Percentiles rank a stretch among this genome's conserved stretches.
Evolutionary conservation across 1,139 yeast species (phyloP).

Genomic region (Scheffersomyces titani): DNA sequence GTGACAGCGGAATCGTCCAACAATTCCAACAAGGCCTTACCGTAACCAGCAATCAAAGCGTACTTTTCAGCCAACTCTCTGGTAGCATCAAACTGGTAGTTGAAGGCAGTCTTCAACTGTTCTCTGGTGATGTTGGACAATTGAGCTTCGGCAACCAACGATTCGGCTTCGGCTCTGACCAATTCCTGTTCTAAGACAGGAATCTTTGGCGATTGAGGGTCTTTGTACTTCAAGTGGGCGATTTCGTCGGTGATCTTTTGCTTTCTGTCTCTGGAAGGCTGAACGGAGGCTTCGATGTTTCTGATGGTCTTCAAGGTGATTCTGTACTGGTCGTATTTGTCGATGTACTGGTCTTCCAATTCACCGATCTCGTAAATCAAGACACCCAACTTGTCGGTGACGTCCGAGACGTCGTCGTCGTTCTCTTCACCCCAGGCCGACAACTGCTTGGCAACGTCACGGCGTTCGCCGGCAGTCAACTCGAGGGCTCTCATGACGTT

Average conservation of each 20-base stretch:
- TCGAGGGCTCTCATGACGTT: constrained; percentile 93
- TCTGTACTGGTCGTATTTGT: constrained; percentile 97
- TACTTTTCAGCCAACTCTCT: constrained; percentile 96
- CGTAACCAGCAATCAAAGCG: constrained; percentile 97
- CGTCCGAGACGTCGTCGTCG: constrained; percentile 96
- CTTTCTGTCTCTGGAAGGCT: constrained; percentile 97
- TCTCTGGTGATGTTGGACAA: constrained; percentile 97
- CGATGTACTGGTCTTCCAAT: constrained; percentile 96
- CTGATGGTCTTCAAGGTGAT: constrained; percentile 92
- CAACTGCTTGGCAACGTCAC: constrained; percentile 94
- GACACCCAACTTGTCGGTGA: constrained; percentile 96
- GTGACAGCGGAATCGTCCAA: constrained; percentile 96
- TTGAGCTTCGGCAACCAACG: constrained; percentile 98
- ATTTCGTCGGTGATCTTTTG: constrained; percentile 97
- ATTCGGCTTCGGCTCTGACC: constrained; percentile 98
- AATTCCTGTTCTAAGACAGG: constrained; percentile 95
- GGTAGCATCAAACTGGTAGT: constrained; percentile 94
- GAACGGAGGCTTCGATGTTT: constrained; percentile 96
- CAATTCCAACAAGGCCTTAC: constrained; percentile 94
- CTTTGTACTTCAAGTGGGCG: constrained; percentile 96
- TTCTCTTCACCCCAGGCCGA: constrained; percentile 98
- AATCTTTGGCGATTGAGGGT: constrained; percentile 95
- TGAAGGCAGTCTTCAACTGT: constrained; percentile 95
- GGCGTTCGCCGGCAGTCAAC: constrained; percentile 91
- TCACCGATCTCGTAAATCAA: constrained; percentile 95